Evolutionary conservation across 768 basidiomycete species (phyloP).

Genomic region (Podaxis sp.): DNA sequence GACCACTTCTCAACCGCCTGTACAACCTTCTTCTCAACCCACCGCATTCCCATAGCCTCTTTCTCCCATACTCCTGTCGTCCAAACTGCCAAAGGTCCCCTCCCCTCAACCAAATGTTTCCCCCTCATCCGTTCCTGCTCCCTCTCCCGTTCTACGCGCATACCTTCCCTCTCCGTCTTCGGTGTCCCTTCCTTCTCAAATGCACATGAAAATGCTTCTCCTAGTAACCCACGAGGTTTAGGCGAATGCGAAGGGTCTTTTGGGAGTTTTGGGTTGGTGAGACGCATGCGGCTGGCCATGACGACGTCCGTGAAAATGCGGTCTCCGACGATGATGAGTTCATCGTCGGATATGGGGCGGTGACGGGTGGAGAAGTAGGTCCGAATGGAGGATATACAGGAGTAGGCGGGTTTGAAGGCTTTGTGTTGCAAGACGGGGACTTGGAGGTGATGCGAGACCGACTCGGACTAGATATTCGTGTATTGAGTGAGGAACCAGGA

Average conservation of each 20-base stretch:
- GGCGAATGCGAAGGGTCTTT: slow-evolving; percentile 4
- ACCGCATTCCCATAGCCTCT: slow-evolving; percentile 62
- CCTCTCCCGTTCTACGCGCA: slow-evolving; percentile 1
- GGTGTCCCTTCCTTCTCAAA: slow-evolving; percentile 25
- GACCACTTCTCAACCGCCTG: slow-evolving; percentile 43
- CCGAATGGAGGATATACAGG: slow-evolving; percentile 70
- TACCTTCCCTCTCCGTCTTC: slow-evolving; percentile 24
- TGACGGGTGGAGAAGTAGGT: slow-evolving; percentile 68
- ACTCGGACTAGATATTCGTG: slow-evolving; percentile 64
- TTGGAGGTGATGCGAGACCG: slow-evolving; percentile 71
- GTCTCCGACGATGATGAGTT: slow-evolving; percentile 87
- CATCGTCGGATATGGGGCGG: slow-evolving; percentile 54
- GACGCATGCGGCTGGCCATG: slow-evolving; percentile 72
- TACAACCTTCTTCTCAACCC: slow-evolving; percentile 53
- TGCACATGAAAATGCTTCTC: slow-evolving; percentile 20
- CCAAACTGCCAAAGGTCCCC: slow-evolving; percentile 66
- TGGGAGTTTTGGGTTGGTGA: slow-evolving; percentile 15
- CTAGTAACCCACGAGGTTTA: slow-evolving; percentile 9
- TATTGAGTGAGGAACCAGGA: background rate
- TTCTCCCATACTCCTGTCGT: slow-evolving; percentile 69
- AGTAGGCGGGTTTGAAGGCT: slow-evolving; percentile 75
- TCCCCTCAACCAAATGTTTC: slow-evolving; percentile 9
- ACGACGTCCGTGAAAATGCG: slow-evolving; percentile 90
- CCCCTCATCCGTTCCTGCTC: slow-evolving; percentile 8
- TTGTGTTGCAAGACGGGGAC: slow-evolving; percentile 82